phyloP scores from a whole-genome alignment of 2,329 filamentous ascomycete species.

The Dactylellina drechsleri region DNA sequence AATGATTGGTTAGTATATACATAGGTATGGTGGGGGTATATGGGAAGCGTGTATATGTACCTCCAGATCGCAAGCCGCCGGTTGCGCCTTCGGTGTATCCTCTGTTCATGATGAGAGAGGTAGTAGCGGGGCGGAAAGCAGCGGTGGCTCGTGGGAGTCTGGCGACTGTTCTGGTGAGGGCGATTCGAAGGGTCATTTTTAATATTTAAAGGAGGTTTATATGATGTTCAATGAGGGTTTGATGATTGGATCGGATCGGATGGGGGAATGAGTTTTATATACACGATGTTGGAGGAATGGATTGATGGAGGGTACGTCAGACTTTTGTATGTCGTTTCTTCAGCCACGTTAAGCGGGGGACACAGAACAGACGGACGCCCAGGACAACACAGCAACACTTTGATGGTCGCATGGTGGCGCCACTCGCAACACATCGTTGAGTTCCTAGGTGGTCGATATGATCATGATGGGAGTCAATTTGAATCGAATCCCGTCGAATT shows the following conservation, averaged over 20 bases:
- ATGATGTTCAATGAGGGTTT: neutral
- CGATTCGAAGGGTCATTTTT: constrained; percentile 50
- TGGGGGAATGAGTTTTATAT: constrained; percentile 15
- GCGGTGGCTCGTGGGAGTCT: constrained; percentile 33
- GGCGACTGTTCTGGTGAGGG: constrained; percentile 46
- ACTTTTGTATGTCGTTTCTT: constrained; percentile 15
- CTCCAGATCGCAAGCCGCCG: constrained; percentile 42
- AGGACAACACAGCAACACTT: neutral
- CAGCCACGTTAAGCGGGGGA: constrained; percentile 24
- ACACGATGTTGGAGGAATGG: constrained; percentile 9
- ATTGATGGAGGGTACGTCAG: constrained; percentile 31
- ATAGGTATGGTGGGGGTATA: neutral
- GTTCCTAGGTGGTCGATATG: no score
- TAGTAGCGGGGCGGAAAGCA: constrained; percentile 34
- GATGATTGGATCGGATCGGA: neutral
- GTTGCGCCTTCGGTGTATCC: constrained; percentile 47
- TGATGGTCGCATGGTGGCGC: constrained; percentile 39
- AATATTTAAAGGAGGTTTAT: neutral
- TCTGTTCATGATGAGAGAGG: constrained; percentile 48
- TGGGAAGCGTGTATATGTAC: no score
- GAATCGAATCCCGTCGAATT: no score
- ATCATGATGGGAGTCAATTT: no score
- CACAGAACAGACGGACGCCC: neutral
- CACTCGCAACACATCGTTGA: constrained; percentile 22
- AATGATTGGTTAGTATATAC: constrained; percentile 10